A percentile compares a stretch with the other conserved stretches of the same genome.
Evolutionary conservation across 495 filamentous ascomycete species (phyloP).

Genomic region (Chaetomium tenue): DNA sequence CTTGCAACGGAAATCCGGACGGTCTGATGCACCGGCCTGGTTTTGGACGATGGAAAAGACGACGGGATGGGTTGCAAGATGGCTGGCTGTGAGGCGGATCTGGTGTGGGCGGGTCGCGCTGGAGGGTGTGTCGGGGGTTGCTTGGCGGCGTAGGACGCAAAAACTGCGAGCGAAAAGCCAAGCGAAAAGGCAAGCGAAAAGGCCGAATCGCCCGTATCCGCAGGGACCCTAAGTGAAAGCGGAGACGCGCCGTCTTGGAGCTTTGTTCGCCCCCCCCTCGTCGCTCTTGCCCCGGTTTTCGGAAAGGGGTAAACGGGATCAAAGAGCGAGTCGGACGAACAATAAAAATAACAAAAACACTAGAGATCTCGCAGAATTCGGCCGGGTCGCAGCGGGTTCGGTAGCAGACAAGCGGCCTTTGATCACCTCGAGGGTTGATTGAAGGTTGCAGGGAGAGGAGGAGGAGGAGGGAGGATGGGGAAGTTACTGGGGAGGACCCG

Average conservation of each 20-base stretch:
- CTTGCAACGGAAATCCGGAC: neutral
- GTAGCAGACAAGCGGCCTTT: slow-evolving; percentile 13
- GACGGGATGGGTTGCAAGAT: neutral
- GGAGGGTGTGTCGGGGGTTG: neutral
- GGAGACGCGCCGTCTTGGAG: slow-evolving; percentile 13
- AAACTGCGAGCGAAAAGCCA: slow-evolving; percentile 13
- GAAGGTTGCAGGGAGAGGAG: slow-evolving; percentile 12
- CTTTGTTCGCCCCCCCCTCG: slow-evolving; percentile 15
- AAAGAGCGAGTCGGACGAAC: neutral
- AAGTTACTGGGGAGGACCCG: slow-evolving; percentile 22
- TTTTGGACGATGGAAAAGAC: neutral
- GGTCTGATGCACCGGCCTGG: neutral
- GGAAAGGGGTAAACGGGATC: neutral
- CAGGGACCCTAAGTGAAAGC: slow-evolving; percentile 2
- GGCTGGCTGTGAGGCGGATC: slow-evolving; percentile 1
- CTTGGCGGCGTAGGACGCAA: slow-evolving; percentile 14
- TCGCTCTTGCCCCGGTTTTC: neutral
- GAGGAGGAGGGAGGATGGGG: slow-evolving; percentile 18
- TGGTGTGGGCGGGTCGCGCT: slow-evolving; percentile 17
- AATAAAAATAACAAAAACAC: no score
- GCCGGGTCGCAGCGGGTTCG: neutral
- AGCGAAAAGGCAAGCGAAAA: slow-evolving; percentile 11
- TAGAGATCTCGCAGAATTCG: neutral
- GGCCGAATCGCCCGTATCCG: slow-evolving; percentile 16
- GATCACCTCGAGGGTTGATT: slow-evolving; percentile 5